A percentile compares a stretch with the other conserved stretches of the same genome.
Evolutionary conservation across 169 alveolate genomes (phyloP).

Genomic region (Condylostoma magnum): DNA sequence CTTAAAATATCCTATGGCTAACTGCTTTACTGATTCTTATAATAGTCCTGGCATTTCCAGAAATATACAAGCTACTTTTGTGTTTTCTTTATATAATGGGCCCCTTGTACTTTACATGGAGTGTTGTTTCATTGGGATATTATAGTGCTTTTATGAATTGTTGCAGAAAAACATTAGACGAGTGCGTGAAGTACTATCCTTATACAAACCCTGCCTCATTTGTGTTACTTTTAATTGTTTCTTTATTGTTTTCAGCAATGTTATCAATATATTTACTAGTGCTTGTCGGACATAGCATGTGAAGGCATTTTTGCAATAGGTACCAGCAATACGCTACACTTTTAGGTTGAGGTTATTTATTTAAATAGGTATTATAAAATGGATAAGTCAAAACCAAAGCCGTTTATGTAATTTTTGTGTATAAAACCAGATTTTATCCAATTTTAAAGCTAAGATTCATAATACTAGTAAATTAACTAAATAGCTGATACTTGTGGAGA

Average conservation of each 20-base stretch:
- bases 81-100: slow-evolving; percentile 22
- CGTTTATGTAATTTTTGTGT: too few relatives aligned
- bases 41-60: not conserved
- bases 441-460: too few relatives aligned
- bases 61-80: slow-evolving; percentile 1
- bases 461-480: too few relatives aligned
- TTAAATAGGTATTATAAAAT: too few relatives aligned
- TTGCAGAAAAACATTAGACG: not conserved
- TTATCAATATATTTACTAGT: not conserved
- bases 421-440: too few relatives aligned
- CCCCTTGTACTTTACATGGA: slow-evolving; percentile 6
- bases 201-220: slow-evolving; percentile 15
- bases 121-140: slow-evolving; percentile 10
- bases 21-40: not conserved
- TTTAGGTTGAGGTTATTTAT: too few relatives aligned
- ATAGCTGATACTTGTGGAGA: too few relatives aligned
- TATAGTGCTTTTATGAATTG: slow-evolving; percentile 17
- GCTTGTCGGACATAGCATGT: too few relatives aligned
- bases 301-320: too few relatives aligned
- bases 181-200: slow-evolving; percentile 15
- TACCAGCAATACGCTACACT: too few relatives aligned
- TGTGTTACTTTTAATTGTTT: slow-evolving; percentile 3
- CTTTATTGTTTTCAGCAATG: slow-evolving; percentile 17
- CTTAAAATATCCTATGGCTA: slow-evolving; percentile 14
- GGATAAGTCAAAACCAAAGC: too few relatives aligned